phyloP scores from a whole-genome alignment of 805 yeast species.

The Sugiyamaella floridensis region DNA sequence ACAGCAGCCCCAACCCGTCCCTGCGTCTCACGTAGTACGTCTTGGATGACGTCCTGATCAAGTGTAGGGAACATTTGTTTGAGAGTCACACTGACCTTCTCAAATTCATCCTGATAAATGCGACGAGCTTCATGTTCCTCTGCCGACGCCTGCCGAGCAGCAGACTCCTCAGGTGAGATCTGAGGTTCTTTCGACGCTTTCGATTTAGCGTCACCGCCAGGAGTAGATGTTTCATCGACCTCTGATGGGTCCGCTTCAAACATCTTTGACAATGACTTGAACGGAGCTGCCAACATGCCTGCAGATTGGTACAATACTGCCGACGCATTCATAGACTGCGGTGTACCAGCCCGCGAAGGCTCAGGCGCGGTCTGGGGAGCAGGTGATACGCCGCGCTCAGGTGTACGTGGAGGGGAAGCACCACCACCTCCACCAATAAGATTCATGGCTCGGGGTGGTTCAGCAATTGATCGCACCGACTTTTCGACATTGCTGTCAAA shows the following conservation, averaged over 20 bases:
- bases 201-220: not conserved
- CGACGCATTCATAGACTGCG: constrained; percentile 22
- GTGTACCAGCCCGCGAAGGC: not conserved
- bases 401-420: constrained; percentile 19
- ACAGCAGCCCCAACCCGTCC: constrained; percentile 67
- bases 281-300: constrained; percentile 44
- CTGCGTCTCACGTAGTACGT: constrained; percentile 58
- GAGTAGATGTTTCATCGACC: constrained; percentile 10
- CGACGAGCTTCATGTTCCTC: constrained; percentile 35
- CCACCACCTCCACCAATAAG: not conserved
- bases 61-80: constrained; percentile 68
- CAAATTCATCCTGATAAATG: constrained; percentile 38
- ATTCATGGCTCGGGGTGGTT: constrained; percentile 18
- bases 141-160: constrained; percentile 32
- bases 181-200: not conserved
- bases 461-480: constrained; percentile 39
- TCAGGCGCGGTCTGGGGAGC: not conserved
- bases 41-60: constrained; percentile 61
- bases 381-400: constrained; percentile 13
- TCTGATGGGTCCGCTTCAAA: constrained; percentile 29
- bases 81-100: constrained; percentile 44
- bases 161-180: constrained; percentile 26
- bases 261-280: constrained; percentile 33
- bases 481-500: constrained; percentile 40
- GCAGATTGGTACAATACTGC: constrained; percentile 37